phyloP scores from a whole-genome alignment of 305 asterid species.

The Withania somnifera region DNA sequence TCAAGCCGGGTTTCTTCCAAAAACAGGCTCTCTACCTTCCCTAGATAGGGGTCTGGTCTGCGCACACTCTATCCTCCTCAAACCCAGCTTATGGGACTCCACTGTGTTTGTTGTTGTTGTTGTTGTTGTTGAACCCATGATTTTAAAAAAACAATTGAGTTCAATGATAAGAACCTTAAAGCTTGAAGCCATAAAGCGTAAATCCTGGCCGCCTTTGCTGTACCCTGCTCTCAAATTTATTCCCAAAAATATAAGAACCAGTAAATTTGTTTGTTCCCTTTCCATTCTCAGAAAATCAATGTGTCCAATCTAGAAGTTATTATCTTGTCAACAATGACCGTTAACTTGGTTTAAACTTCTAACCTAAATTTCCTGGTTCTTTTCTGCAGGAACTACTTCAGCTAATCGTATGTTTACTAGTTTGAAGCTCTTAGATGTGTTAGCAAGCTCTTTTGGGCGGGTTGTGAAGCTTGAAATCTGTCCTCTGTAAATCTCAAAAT shows the following conservation, averaged over 20 bases:
- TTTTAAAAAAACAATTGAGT: not conserved
- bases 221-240: not conserved
- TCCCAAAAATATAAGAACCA: not conserved
- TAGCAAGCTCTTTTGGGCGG: not conserved
- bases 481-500: not conserved
- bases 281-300: not conserved
- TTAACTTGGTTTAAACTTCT: not conserved
- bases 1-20: not conserved
- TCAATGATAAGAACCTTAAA: not conserved
- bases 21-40: not conserved
- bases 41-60: not conserved
- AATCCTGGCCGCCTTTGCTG: not conserved
- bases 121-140: not conserved
- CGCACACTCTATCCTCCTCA: not conserved
- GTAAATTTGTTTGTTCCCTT: not conserved
- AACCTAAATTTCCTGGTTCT: not conserved
- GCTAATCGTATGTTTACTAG: not conserved
- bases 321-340: not conserved
- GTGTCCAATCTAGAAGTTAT: not conserved
- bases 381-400: not conserved
- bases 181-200: not conserved
- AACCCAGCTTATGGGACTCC: not conserved
- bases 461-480: not conserved
- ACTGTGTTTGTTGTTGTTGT: not conserved
- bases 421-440: not conserved